Percentiles rank a stretch among this genome's conserved stretches.
These are phyloP conservation scores for Podaxis sp. DNA, from an alignment of 768 basidiomycete species.

Conservation along the genomic window DNA sequence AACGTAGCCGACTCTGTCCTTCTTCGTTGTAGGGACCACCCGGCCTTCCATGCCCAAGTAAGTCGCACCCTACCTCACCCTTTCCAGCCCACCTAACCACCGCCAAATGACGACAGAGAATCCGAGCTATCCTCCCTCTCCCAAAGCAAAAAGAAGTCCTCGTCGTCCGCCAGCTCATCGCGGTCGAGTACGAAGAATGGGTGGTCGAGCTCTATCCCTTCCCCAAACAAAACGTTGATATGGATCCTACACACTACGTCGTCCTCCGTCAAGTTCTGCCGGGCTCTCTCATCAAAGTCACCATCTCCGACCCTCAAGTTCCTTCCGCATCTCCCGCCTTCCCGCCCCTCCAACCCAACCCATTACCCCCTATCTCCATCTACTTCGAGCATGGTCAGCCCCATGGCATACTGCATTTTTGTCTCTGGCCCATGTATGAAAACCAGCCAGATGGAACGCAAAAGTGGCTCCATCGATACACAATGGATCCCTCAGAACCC, in stretches of 20 bases:
- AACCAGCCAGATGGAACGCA: constrained; percentile 3
- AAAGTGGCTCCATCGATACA: neutral
- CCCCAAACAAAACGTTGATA: neutral
- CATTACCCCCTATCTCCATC: constrained; percentile 36
- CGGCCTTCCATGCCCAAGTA: constrained; percentile 20
- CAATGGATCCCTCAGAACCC: constrained; percentile 16
- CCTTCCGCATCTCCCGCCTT: constrained; percentile 13
- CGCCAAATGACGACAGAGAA: constrained; percentile 31
- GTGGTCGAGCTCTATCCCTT: constrained; percentile 9
- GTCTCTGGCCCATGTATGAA: constrained; percentile 18
- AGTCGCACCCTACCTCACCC: constrained; percentile 4
- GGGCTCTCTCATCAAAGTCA: neutral
- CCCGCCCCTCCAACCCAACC: constrained; percentile 15
- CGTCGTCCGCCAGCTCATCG: constrained; percentile 35
- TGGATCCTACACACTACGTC: neutral
- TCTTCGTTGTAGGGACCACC: constrained; percentile 26
- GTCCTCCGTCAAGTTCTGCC: neutral
- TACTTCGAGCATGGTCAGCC: constrained; percentile 27
- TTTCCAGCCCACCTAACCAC: neutral
- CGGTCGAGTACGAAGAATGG: neutral
- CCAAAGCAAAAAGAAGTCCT: constrained; percentile 49
- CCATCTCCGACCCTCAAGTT: constrained; percentile 8
- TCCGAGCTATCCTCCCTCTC: constrained; percentile 48
- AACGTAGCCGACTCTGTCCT: constrained; percentile 21
- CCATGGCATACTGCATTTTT: constrained; percentile 28